A percentile compares a stretch with the other conserved stretches of the same genome.
Evolutionary conservation across 306 rosid genomes (phyloP).

Genomic region (Prunus fruticosa): DNA sequence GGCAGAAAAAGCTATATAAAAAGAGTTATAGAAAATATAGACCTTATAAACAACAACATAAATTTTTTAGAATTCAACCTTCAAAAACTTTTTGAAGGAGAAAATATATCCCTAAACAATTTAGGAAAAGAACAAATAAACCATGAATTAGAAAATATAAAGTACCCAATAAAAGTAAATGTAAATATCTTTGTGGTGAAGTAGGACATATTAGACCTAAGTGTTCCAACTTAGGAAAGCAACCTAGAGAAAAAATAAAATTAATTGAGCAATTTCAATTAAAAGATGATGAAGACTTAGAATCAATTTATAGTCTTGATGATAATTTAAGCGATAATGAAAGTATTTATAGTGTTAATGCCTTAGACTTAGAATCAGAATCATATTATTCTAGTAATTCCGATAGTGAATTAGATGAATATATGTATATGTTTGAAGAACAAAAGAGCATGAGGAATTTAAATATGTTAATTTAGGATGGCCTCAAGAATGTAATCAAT

Average conservation of each 20-base stretch:
- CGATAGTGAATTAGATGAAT: background rate
- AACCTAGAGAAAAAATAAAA: background rate
- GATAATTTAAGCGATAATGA: background rate
- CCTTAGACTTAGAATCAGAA: background rate
- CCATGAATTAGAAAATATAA: background rate
- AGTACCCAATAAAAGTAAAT: background rate
- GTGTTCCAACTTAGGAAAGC: background rate
- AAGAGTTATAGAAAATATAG: background rate
- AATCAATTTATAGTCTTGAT: background rate
- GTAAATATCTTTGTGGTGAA: background rate
- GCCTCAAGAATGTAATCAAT: too few relatives aligned
- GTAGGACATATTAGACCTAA: background rate
- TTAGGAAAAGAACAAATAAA: background rate
- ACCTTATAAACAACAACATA: too few relatives aligned
- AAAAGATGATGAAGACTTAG: background rate
- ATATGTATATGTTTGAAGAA: background rate
- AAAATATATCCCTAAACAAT: background rate
- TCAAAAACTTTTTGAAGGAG: background rate
- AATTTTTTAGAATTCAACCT: background rate
- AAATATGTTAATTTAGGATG: too few relatives aligned
- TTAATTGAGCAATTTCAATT: too few relatives aligned
- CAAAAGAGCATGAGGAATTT: too few relatives aligned
- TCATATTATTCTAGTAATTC: background rate
- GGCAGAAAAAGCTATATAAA: too few relatives aligned
- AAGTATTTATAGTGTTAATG: background rate